These are phyloP conservation scores for Fusarium sp. DNA, from an alignment of 2,329 filamentous ascomycete species.

Conservation along the genomic window DNA sequence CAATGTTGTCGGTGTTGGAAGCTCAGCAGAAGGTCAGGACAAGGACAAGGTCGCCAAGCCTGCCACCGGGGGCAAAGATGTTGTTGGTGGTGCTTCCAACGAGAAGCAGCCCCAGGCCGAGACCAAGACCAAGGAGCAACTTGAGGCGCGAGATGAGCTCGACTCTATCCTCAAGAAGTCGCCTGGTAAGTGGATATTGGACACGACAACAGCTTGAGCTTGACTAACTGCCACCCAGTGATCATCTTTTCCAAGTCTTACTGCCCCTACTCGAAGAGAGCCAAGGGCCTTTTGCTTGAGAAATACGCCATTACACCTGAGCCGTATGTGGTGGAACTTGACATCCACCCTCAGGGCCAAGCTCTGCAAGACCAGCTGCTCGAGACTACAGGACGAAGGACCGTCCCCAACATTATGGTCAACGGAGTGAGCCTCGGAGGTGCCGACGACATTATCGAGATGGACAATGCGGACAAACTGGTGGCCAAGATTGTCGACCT, in stretches of 20 bases:
- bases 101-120: constrained; percentile 60
- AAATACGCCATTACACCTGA: constrained; percentile 85
- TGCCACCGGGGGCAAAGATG: constrained; percentile 38
- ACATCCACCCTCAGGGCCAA: constrained; percentile 80
- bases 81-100: constrained; percentile 18
- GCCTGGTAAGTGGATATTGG: constrained; percentile 71
- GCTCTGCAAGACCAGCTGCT: constrained; percentile 78
- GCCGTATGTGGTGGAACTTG: constrained; percentile 91
- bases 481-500: constrained; percentile 78
- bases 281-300: constrained; percentile 86
- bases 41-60: constrained; percentile 55
- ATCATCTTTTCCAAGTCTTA: constrained; percentile 97
- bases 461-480: constrained; percentile 76
- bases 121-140: constrained; percentile 70
- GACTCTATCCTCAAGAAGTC: constrained; percentile 85
- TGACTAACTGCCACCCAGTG: constrained; percentile 63
- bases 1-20: constrained; percentile 70
- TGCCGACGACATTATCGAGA: constrained; percentile 82
- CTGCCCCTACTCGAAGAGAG: constrained; percentile 86
- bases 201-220: neutral
- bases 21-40: constrained; percentile 65
- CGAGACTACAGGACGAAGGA: constrained; percentile 81
- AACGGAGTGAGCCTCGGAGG: constrained; percentile 92
- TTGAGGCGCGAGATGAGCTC: constrained; percentile 77
- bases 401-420: constrained; percentile 92